These are phyloP conservation scores for Diaporthe australafricana DNA, from an alignment of 2,329 filamentous ascomycete genomes.

Conservation along the genomic window DNA sequence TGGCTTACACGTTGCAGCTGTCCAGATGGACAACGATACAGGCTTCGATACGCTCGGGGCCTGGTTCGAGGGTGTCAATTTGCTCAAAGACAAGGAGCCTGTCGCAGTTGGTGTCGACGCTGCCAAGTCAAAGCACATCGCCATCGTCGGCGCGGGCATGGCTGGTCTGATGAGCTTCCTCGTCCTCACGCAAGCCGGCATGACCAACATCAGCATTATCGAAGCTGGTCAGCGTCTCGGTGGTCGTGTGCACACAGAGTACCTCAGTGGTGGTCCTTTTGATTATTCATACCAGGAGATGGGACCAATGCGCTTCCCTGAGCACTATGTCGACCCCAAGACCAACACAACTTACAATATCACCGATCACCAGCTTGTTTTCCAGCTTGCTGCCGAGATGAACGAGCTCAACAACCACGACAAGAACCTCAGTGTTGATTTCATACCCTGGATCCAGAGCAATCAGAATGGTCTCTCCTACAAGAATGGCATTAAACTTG, in stretches of 20 bases:
- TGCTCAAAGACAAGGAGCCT: constrained; percentile 66
- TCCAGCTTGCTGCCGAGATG: constrained; percentile 70
- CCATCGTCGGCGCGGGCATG: constrained; percentile 76
- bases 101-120: constrained; percentile 61
- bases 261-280: constrained; percentile 67
- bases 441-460: constrained; percentile 72
- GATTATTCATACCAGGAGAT: constrained; percentile 73
- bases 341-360: constrained; percentile 68
- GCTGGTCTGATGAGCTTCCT: constrained; percentile 71
- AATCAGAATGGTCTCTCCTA: constrained; percentile 66
- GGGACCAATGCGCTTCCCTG: constrained; percentile 75
- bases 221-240: constrained; percentile 72
- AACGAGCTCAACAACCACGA: constrained; percentile 68
- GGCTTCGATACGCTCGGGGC: constrained; percentile 59
- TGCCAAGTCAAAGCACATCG: constrained; percentile 69
- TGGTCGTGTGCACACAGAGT: constrained; percentile 73
- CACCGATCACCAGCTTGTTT: constrained; percentile 73
- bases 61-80: constrained; percentile 74
- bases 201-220: constrained; percentile 70
- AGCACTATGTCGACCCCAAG: constrained; percentile 57
- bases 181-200: constrained; percentile 61
- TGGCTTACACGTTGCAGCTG: not conserved
- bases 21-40: not conserved
- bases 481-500: constrained; percentile 58
- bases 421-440: constrained; percentile 63